A percentile compares a stretch with the other conserved stretches of the same genome.
phyloP scores from a whole-genome alignment of 23 red algal genomes.

The Pyropia yezoensis region DNA sequence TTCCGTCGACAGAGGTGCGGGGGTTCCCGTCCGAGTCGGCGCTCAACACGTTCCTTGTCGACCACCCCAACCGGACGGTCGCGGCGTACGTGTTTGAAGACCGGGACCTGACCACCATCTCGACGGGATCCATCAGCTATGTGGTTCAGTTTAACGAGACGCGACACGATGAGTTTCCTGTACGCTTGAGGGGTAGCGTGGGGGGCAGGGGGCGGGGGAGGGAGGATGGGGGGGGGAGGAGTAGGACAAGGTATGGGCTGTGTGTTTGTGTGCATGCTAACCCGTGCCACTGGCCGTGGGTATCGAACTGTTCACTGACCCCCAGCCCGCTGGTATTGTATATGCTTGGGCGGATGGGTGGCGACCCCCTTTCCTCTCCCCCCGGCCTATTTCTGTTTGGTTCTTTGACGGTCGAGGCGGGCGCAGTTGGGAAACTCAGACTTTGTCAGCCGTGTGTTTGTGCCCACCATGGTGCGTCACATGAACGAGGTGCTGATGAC shows the following conservation, averaged over 20 bases:
- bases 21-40: constrained; percentile 19
- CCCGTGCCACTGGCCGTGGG: no score
- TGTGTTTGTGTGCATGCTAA: no score
- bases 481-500: constrained; percentile 82
- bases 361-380: no score
- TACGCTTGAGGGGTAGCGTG: not conserved
- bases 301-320: no score
- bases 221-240: no score
- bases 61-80: constrained; percentile 67
- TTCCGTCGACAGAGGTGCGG: constrained; percentile 21
- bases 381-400: not conserved
- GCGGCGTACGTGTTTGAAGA: constrained; percentile 90
- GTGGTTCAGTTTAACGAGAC: constrained; percentile 85
- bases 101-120: constrained; percentile 40
- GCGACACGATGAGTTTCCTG: constrained; percentile 62
- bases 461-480: constrained; percentile 67
- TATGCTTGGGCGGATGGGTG: no score
- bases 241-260: no score
- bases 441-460: constrained; percentile 29
- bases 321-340: no score
- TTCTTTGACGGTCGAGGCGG: no score
- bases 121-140: constrained; percentile 49
- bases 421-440: constrained; percentile 5
- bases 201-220: no score
- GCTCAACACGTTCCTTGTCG: constrained; percentile 49